Conservation (phyloP, 192 early-diverging fungal species). For the Phlyctochytrium arcticum region DNA sequence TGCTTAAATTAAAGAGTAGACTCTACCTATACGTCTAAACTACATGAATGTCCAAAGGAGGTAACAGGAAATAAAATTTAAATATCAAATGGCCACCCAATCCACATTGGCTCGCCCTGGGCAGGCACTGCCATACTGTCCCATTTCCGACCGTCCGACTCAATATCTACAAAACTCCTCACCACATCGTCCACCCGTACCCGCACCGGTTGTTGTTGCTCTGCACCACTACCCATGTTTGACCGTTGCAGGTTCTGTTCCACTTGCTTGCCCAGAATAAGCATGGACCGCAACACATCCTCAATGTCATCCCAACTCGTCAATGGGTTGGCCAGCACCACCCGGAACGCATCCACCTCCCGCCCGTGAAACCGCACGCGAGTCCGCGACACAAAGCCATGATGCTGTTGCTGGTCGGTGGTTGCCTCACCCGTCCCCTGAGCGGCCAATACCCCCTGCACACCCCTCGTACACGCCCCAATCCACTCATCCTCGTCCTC, state of each 20-base stretch:
- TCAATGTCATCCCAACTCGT: slow-evolving; percentile 53
- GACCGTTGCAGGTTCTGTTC: slow-evolving; percentile 37
- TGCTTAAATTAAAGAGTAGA: no score
- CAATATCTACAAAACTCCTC: neutral
- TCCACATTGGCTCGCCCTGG: slow-evolving; percentile 30
- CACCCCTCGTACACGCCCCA: slow-evolving; percentile 28
- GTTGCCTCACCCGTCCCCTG: neutral
- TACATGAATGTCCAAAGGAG: no score
- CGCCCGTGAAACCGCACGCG: slow-evolving; percentile 18
- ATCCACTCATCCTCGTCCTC: slow-evolving; percentile 28
- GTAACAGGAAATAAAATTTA: no score
- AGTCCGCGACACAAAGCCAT: slow-evolving; percentile 47
- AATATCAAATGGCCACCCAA: slow-evolving; percentile 50
- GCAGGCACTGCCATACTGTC: neutral
- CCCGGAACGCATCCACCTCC: slow-evolving; percentile 46
- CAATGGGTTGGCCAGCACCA: slow-evolving; percentile 53
- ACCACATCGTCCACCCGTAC: neutral
- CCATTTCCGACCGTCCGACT: neutral
- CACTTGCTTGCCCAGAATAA: slow-evolving; percentile 30
- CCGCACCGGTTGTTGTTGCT: neutral
- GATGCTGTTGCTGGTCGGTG: neutral
- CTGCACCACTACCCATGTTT: slow-evolving; percentile 5
- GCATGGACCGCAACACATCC: slow-evolving; percentile 34
- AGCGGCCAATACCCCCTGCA: slow-evolving; percentile 23
- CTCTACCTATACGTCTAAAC: no score